These are phyloP conservation scores for Mucor circinelloides DNA, from an alignment of 371 early-diverging fungal species.

Conservation along the genomic window DNA sequence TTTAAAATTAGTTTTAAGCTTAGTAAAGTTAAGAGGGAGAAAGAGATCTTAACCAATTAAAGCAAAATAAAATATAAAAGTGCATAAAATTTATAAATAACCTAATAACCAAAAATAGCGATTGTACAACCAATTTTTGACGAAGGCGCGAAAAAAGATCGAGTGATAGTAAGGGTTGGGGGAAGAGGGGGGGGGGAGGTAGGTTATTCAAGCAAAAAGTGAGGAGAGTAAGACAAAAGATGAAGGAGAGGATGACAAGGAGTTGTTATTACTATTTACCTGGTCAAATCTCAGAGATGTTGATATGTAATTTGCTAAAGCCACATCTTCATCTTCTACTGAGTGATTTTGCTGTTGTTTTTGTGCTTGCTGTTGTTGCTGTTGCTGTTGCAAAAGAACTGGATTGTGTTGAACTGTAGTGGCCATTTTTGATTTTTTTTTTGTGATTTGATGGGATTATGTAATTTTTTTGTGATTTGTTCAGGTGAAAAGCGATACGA, in stretches of 20 bases:
- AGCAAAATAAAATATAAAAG: slow-evolving; percentile 15
- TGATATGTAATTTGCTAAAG: slow-evolving; percentile 26
- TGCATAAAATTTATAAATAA: slow-evolving; percentile 34
- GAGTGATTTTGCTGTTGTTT: background rate
- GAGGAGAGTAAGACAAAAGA: background rate
- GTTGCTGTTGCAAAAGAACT: slow-evolving; percentile 13
- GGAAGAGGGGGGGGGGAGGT: slow-evolving; percentile 4
- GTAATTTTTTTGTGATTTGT: background rate
- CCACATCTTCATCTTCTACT: slow-evolving; percentile 30
- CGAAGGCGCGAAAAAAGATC: slow-evolving; percentile 16
- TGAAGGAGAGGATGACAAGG: background rate
- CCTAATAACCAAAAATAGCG: slow-evolving; percentile 24
- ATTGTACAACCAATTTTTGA: slow-evolving; percentile 18
- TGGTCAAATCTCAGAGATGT: slow-evolving; percentile 24
- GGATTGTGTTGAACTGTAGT: slow-evolving; percentile 21
- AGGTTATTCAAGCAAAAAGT: slow-evolving; percentile 1
- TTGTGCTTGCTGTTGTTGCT: background rate
- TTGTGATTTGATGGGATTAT: background rate
- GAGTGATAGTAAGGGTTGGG: background rate
- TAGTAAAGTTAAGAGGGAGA: background rate
- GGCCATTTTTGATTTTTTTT: slow-evolving; percentile 10
- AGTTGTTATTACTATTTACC: slow-evolving; percentile 16
- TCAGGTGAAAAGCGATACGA: background rate
- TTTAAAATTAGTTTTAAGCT: slow-evolving; percentile 7
- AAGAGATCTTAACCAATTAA: slow-evolving; percentile 5